Base-by-base conservation (phyloP, 345 rosid genomes). In the Turritis glabra region DNA sequence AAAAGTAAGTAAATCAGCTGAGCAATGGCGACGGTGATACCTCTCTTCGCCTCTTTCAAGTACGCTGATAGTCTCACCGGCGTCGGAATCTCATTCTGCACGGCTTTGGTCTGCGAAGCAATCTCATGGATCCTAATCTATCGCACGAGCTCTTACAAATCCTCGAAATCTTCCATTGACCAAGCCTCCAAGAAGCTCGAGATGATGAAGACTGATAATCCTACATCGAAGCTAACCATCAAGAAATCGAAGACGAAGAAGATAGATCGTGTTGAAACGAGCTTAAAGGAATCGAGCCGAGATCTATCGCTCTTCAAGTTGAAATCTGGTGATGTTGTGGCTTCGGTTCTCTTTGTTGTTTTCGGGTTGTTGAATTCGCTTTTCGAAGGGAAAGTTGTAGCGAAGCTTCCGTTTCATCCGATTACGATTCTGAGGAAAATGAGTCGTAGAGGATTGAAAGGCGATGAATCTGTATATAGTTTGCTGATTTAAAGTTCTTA, bases 261-360 rank as follows among this genome's bases (percentile, higher is more conserved):
- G 82, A 89, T 92, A 41, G 98, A 95, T 79, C 97, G 99, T 69
- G 96, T 95, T 33, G 99, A 95, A 80, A 53, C 94, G 33, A 88
- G 94, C 56, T 79, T 95, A 58, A 92, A 92, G 72, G 99, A 95
- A 63, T 89, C 99, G 17, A 92, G 89, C 84, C 89, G 99, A 58
- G 97, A 92, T 75, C 86, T 95, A 8, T 95, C 99, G 2, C 88
- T 95, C 17, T 95, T 95, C 92, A 95, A 95, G 91, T 90, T 95
- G 87, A 95, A 95, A 82, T 95, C 99, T 50, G 99, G 99, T 22
- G 97, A 96, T 41, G 98, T 95, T 15, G 99, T 95, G 1, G 99
- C 99, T 4, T 74, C 92, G 22, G 97, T 92, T 29, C 87, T 95
- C 53, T 84, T 95, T 80, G 89, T 90, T 64, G 97, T 95, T 52